Percentiles rank a stretch among this genome's conserved stretches.
phyloP scores from a whole-genome alignment of 345 rosid genomes.

The Murraya paniculata region DNA sequence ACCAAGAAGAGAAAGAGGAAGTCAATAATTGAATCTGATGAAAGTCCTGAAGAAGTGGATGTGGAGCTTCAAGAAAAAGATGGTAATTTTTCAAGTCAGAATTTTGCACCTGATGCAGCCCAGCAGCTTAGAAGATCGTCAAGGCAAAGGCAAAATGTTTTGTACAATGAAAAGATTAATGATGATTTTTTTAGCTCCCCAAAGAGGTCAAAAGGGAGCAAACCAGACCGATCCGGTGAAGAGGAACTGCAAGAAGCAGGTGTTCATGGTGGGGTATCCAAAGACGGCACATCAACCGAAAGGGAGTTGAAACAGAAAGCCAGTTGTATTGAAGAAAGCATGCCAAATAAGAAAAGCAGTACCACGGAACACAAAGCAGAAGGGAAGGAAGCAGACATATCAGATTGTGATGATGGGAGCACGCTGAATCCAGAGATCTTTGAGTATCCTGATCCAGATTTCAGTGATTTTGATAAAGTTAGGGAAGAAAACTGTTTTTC shows the following conservation, averaged over 20 bases:
- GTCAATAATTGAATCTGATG: constrained; percentile 30
- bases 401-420: constrained; percentile 17
- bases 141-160: constrained; percentile 43
- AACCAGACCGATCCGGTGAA: constrained; percentile 12
- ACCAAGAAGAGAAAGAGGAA: constrained; percentile 40
- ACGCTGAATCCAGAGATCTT: constrained; percentile 1
- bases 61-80: constrained; percentile 23
- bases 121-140: constrained; percentile 43
- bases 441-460: constrained; percentile 67
- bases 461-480: constrained; percentile 56
- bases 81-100: constrained; percentile 16
- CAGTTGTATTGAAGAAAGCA: constrained; percentile 25
- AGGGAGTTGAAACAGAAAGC: constrained; percentile 25
- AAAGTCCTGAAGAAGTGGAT: constrained; percentile 34
- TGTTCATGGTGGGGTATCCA: constrained; percentile 17
- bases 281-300: constrained; percentile 23
- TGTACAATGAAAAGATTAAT: constrained; percentile 29
- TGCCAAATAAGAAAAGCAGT: constrained; percentile 24
- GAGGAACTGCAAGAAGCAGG: constrained; percentile 22
- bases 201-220: constrained; percentile 35
- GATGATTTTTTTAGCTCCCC: constrained; percentile 29
- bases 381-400: constrained; percentile 24
- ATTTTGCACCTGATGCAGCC: constrained; percentile 18
- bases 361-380: constrained; percentile 19
- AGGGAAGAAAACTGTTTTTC: constrained; percentile 48